Conservation (phyloP, 768 basidiomycete genomes). For the Amyloporia xantha region DNA sequence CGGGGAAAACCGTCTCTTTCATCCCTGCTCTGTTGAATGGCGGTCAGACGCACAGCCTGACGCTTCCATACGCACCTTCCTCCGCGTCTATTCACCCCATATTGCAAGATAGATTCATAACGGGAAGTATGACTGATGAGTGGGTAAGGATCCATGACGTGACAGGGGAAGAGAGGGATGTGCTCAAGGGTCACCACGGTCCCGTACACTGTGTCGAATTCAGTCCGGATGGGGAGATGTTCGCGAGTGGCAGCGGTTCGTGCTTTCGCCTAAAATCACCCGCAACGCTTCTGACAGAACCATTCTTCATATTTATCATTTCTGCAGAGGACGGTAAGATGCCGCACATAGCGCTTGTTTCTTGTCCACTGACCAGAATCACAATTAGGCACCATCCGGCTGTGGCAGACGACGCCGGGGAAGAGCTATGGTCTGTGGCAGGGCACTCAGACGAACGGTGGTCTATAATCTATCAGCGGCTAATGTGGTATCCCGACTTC, state of each 20-base stretch:
- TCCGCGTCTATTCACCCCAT: constrained; percentile 94
- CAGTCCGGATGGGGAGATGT: constrained; percentile 96
- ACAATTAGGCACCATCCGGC: constrained; percentile 75
- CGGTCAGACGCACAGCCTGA: constrained; percentile 65
- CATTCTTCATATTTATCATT: too few relatives aligned
- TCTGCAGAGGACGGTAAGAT: constrained; percentile 72
- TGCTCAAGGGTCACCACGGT: constrained; percentile 95
- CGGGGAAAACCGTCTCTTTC: constrained; percentile 89
- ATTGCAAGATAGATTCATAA: constrained; percentile 84
- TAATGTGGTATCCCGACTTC: constrained; percentile 16
- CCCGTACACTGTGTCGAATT: constrained; percentile 93
- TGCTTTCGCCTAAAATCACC: too few relatives aligned
- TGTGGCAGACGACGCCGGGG: constrained; percentile 96
- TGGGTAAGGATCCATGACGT: constrained; percentile 95
- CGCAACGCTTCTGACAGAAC: constrained; percentile 6
- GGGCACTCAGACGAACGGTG: constrained; percentile 42
- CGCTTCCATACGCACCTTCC: constrained; percentile 80
- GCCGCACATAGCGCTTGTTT: background rate
- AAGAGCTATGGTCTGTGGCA: constrained; percentile 92
- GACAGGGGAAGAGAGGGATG: constrained; percentile 83
- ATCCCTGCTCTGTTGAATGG: constrained; percentile 67
- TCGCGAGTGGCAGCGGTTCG: constrained; percentile 93
- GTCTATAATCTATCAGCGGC: constrained; percentile 22
- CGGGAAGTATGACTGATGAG: constrained; percentile 84
- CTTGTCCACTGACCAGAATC: constrained; percentile 6